Base-by-base conservation (phyloP, 1,284 basidiomycete species). In the Microbotryum violaceum region DNA sequence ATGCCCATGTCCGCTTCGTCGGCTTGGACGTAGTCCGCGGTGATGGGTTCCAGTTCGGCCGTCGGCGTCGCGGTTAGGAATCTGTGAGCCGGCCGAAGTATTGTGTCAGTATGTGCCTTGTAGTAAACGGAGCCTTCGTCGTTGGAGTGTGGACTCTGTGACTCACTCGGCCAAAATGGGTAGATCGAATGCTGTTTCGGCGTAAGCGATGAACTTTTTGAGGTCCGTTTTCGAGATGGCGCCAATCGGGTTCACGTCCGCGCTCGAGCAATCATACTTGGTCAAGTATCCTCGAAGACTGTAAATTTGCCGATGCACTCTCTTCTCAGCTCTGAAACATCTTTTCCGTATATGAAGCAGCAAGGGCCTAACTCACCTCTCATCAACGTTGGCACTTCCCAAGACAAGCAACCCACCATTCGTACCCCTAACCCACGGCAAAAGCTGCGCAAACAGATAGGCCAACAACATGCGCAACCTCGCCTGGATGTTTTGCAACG, bases 161-260 rank as follows among this genome's bases (percentile, higher is more conserved):
- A 70, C 79, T 58, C 68, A 90, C 90, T 82, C 83, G 55, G 79
- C 79, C 47, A 99, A 79, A 61, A 97, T 83, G 0, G 92, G 92
- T 33, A 98, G 78, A 42, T 89, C 83, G 71, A 97, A 97, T 0
- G 84, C 81, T 56, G 78, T 80, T 64, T 83, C 79, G 2, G 91
- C 91, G 70, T 88, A 94, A 0, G 84, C 85, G 69, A 99, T 97
- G 75, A 97, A 98, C 66, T 85, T 86, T 79, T 97, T 98, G 65
- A 98, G 78, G 76, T 98, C 96, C 0, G 91, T 93, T 78, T 99
- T 98, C 76, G 89, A 93, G 75, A 98, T 97, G 1, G 88, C 90
- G 9, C 96, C 96, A 70, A 99, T 98, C 4, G 94, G 96, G 75
- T 99, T 99, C 73, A 99, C 84, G 74, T 99, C 94, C 57, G 96